These are phyloP conservation scores for Grosmannia serpens DNA, from an alignment of 2,329 filamentous ascomycete species.

Conservation along the genomic window DNA sequence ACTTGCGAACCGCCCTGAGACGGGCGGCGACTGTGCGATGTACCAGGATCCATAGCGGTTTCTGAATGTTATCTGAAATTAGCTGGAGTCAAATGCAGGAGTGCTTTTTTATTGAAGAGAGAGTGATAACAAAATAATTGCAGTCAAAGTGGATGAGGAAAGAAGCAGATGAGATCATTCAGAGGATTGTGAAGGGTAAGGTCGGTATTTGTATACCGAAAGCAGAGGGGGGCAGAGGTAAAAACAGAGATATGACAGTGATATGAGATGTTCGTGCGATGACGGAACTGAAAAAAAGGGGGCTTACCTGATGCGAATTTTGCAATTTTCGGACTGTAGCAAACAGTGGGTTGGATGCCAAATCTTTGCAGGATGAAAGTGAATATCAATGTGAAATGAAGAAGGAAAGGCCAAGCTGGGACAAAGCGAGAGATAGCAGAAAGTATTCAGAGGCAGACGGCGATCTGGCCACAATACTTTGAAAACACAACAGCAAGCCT, in stretches of 20 bases:
- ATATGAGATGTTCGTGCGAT: too few relatives aligned
- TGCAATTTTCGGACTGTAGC: neutral
- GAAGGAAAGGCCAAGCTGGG: neutral
- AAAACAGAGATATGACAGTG: neutral
- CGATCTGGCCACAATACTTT: neutral
- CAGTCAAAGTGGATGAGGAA: neutral
- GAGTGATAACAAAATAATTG: too few relatives aligned
- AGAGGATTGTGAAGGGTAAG: neutral
- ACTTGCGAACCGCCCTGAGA: conserved; percentile 5
- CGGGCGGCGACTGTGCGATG: neutral
- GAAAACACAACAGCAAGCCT: neutral
- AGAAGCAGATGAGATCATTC: neutral
- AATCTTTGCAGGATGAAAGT: too few relatives aligned
- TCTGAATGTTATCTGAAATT: neutral
- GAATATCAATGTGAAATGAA: neutral
- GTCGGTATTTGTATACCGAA: too few relatives aligned
- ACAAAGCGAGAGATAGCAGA: neutral
- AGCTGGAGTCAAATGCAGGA: neutral
- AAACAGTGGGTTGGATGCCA: too few relatives aligned
- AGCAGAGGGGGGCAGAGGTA: neutral
- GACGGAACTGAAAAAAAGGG: neutral
- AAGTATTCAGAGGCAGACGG: neutral
- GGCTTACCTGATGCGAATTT: neutral
- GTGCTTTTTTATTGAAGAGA: neutral
- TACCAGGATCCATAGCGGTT: neutral